Base-by-base conservation (phyloP, 208 protist species). In the Trypanosoma lewisi region DNA sequence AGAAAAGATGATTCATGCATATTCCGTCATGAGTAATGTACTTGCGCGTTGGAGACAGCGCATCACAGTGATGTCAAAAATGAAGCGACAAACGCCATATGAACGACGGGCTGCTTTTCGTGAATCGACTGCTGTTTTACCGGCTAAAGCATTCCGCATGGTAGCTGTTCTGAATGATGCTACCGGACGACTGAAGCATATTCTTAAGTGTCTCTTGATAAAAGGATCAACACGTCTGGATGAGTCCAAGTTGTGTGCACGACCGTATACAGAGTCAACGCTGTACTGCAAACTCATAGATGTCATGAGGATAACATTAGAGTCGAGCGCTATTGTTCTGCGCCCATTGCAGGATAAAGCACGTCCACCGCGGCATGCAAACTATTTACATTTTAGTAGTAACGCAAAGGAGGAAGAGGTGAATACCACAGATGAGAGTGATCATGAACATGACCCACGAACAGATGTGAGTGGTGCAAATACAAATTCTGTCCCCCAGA, bases 221-320 rank as follows among this genome's bases (percentile, higher is more conserved):
- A 83, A 83, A 53, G 67, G 70, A 14, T 50, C 79, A 8, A 75
- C 78, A 58, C 80, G 89, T 1, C 74, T 95, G 12, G 83, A 92
- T 49, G 85, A 87, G 73, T 75, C 56, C 25, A 90, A 79, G 25
- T 70, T 92, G 7, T 51, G 58, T 30, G 77, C 82, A 63, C 70
- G 75, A 7, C 61, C 77, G 6, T 92, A 95, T 67, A 65, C 80
- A 44, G 89, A 95, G 66, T 83, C 89, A 21, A 49, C 70, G 27
- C 59, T 63, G n/a, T 74, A 90, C 25, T 93, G 83, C 62, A 95
- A 95, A 70, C 77, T 95, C 9, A 63, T 89, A 3, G 89, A 95
- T 54, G 80, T 88, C 9, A 86, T 93, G 82, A 73, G 69, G 19
- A 80, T 90, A 57, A 85, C 74, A 16, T 67, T 95, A 17, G 77